A percentile compares a stretch with the other conserved stretches of the same genome.
Conservation (phyloP, 1,284 basidiomycete species). For the Entoloma clypeatum region DNA sequence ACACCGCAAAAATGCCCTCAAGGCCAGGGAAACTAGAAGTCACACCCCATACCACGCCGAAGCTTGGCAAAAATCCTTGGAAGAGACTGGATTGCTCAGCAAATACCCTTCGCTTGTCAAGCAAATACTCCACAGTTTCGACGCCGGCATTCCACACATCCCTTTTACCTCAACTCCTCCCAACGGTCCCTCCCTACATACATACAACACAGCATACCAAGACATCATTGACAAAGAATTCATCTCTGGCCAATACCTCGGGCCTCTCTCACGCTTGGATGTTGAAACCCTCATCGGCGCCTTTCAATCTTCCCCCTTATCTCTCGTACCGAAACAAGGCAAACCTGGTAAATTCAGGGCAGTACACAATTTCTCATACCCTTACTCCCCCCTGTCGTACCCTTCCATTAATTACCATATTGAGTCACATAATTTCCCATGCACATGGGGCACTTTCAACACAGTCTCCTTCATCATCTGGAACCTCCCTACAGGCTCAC, state of each 20-base stretch:
- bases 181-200: conserved; percentile 22
- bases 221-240: conserved; percentile 25
- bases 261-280: conserved; percentile 24
- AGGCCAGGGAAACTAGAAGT: conserved; percentile 13
- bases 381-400: conserved; percentile 10
- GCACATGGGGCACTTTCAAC: conserved; percentile 37
- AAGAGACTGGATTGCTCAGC: conserved; percentile 12
- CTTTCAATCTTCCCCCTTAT: conserved; percentile 35
- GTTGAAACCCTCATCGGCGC: conserved; percentile 33
- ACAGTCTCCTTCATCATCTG: conserved; percentile 23
- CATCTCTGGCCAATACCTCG: conserved; percentile 24
- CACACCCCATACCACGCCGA: conserved; percentile 18
- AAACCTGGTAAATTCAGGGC: conserved; percentile 20
- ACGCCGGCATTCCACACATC: conserved; percentile 23
- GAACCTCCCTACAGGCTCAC: conserved; percentile 26
- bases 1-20: conserved; percentile 19
- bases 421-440: conserved; percentile 29
- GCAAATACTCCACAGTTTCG: conserved; percentile 21
- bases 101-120: conserved; percentile 20
- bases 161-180: conserved; percentile 21
- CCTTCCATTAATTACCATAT: conserved; percentile 34
- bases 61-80: conserved; percentile 22
- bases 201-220: conserved; percentile 9
- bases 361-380: conserved; percentile 36
- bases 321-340: conserved; percentile 27